Evolutionary conservation across 192 early-diverging fungal species (phyloP).

Genomic region (Linnemannia hyalina): DNA sequence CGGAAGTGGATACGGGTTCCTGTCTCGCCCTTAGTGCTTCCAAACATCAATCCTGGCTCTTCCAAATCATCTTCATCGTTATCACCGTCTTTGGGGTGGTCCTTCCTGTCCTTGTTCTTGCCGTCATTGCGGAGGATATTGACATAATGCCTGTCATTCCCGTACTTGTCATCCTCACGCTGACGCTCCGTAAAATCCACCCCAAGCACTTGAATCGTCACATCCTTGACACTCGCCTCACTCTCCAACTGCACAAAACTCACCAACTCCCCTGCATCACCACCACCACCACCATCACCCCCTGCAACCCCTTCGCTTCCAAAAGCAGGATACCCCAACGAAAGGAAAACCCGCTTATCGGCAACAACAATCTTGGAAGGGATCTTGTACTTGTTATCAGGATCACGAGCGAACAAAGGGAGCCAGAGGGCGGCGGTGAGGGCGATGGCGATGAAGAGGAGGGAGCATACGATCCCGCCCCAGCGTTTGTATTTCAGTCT

Average conservation of each 20-base stretch:
- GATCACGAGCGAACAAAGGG: background rate
- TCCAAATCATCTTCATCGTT: background rate
- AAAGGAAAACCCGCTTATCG: background rate
- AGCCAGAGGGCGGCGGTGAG: background rate
- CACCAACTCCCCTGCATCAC: background rate
- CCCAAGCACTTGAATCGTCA: background rate
- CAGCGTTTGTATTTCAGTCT: background rate
- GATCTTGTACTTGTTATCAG: background rate
- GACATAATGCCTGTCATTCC: too few species aligned
- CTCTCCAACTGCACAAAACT: constrained; percentile 10
- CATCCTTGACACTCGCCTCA: background rate
- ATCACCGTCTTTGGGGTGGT: background rate
- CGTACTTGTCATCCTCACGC: background rate
- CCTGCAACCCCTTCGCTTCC: background rate
- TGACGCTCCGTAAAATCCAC: background rate
- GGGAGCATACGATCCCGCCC: background rate
- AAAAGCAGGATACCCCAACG: background rate
- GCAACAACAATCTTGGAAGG: background rate
- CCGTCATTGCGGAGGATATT: too few species aligned
- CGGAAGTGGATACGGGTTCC: background rate
- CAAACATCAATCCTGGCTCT: background rate
- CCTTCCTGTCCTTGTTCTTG: too few species aligned
- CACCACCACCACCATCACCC: background rate
- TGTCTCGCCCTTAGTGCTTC: background rate
- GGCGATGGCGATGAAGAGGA: background rate